A percentile compares a stretch with the other conserved stretches of the same genome.
phyloP scores from a whole-genome alignment of 2,329 filamentous ascomycete species.

The Aspergillus sp. region DNA sequence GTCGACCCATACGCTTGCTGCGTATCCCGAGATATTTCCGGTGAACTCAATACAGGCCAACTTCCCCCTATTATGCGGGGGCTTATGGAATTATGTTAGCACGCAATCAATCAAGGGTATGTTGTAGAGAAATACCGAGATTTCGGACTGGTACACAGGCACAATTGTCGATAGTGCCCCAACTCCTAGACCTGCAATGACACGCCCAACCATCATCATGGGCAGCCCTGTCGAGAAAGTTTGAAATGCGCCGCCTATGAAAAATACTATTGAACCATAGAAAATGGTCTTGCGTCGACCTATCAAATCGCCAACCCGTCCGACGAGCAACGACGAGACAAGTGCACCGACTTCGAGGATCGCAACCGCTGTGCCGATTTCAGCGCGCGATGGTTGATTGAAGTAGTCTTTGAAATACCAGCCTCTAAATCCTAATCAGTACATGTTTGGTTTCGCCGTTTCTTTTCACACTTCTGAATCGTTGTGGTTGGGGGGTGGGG shows the following conservation, averaged over 20 bases:
- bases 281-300: slow-evolving; percentile 84
- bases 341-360: slow-evolving; percentile 93
- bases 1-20: slow-evolving; percentile 96
- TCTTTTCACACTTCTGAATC: not conserved
- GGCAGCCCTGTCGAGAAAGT: slow-evolving; percentile 73
- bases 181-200: slow-evolving; percentile 78
- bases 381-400: slow-evolving; percentile 73
- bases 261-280: slow-evolving; percentile 86
- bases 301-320: slow-evolving; percentile 83
- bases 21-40: slow-evolving; percentile 92
- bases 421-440: slow-evolving; percentile 50
- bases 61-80: slow-evolving; percentile 90
- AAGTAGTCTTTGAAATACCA: slow-evolving; percentile 88
- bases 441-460: not conserved
- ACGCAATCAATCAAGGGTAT: not conserved
- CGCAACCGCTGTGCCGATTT: slow-evolving; percentile 95
- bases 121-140: slow-evolving; percentile 49
- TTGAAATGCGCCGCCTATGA: slow-evolving; percentile 76
- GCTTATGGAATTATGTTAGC: slow-evolving; percentile 34
- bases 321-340: slow-evolving; percentile 78
- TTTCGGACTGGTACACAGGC: slow-evolving; percentile 89
- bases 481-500: not conserved
- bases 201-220: slow-evolving; percentile 79
- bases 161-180: slow-evolving; percentile 88
- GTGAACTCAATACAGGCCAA: slow-evolving; percentile 97